Percentiles rank a stretch among this genome's conserved stretches.
phyloP scores from a whole-genome alignment of 1,284 basidiomycete genomes.

The Anthracocystis panici-leucophaei region DNA sequence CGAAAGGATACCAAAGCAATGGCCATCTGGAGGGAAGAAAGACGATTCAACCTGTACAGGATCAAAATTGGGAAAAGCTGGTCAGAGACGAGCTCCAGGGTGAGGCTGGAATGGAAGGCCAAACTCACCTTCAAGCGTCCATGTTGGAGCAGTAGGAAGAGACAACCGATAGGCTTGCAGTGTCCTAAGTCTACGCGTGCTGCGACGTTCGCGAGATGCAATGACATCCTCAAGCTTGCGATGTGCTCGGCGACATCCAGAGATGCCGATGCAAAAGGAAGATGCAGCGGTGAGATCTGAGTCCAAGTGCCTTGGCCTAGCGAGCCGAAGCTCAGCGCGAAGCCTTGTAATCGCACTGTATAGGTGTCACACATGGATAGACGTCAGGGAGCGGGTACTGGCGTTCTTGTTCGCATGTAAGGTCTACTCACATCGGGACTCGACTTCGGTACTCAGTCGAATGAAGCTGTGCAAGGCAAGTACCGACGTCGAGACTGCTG shows the following conservation, averaged over 20 bases:
- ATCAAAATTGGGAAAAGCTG: neutral
- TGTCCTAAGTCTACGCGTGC: neutral
- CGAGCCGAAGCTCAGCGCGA: constrained; percentile 13
- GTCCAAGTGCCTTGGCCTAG: neutral
- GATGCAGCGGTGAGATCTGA: neutral
- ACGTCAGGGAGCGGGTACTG: neutral
- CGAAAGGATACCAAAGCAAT: constrained; percentile 27
- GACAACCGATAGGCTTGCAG: neutral
- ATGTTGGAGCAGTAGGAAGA: constrained; percentile 22
- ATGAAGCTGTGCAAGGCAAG: constrained; percentile 9
- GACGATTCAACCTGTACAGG: constrained; percentile 15
- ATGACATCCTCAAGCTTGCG: constrained; percentile 7
- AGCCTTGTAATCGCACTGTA: constrained; percentile 20
- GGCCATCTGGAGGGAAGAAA: constrained; percentile 9
- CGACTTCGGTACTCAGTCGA: constrained; percentile 16
- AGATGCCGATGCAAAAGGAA: constrained; percentile 9
- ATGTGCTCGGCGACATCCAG: constrained; percentile 7
- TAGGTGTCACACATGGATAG: neutral
- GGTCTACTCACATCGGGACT: constrained; percentile 13
- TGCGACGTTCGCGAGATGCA: constrained; percentile 2
- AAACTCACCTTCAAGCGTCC: constrained; percentile 15
- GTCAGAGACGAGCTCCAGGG: neutral
- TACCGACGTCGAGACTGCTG: neutral
- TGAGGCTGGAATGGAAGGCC: neutral
- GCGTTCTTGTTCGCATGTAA: neutral